A percentile compares a stretch with the other conserved stretches of the same genome.
phyloP scores from a whole-genome alignment of 2,329 filamentous ascomycete species.

The Chrysoporthe deuterocubensis region DNA sequence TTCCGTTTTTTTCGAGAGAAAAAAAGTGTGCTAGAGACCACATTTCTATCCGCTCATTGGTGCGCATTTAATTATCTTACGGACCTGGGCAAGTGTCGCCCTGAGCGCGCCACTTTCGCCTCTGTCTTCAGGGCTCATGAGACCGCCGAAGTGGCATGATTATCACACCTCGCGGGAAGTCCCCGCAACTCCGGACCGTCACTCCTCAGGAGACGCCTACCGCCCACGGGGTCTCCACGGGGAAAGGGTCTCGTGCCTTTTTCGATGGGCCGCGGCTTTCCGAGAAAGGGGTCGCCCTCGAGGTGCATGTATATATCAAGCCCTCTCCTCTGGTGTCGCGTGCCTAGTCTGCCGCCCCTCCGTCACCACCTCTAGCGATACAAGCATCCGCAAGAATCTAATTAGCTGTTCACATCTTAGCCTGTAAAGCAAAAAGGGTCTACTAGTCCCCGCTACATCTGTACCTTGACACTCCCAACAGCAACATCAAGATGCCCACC shows the following conservation, averaged over 20 bases:
- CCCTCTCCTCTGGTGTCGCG: not conserved
- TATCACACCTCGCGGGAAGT: conserved; percentile 16
- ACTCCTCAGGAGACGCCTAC: conserved; percentile 18
- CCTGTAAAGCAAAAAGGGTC: not conserved
- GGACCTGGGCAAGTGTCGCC: conserved; percentile 3
- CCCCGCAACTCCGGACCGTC: conserved; percentile 11
- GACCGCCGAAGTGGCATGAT: conserved; percentile 27
- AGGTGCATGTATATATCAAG: not conserved
- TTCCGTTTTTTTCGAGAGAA: not conserved
- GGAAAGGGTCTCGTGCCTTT: conserved; percentile 18
- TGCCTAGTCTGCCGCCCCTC: not conserved
- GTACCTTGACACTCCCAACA: not conserved
- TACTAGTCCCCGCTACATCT: not conserved
- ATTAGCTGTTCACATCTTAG: not conserved
- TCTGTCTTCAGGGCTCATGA: not conserved
- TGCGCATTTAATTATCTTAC: not conserved
- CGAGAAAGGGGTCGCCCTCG: too few relatives aligned
- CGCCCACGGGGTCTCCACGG: conserved; percentile 13
- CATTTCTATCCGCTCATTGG: not conserved
- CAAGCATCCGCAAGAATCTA: not conserved
- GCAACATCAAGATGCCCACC: conserved; percentile 24
- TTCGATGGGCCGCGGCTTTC: not conserved
- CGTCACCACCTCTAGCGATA: not conserved
- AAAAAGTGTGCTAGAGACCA: not conserved
- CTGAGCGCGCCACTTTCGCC: not conserved